A percentile compares a stretch with the other conserved stretches of the same genome.
phyloP scores from a whole-genome alignment of 1,284 basidiomycete species.

The Agaricales sp. region DNA sequence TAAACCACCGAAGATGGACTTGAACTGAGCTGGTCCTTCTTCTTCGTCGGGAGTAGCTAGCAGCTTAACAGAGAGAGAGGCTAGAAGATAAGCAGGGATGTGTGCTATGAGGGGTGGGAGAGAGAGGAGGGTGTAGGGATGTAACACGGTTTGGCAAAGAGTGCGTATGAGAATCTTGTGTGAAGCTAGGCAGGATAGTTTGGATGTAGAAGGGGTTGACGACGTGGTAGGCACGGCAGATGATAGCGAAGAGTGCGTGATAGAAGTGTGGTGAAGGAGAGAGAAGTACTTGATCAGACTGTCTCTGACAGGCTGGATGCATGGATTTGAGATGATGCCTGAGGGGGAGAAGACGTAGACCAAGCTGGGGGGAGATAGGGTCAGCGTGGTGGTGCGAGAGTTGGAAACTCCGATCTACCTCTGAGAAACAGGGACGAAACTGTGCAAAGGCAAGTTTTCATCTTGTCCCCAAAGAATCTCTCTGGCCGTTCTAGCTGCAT shows the following conservation, averaged over 20 bases:
- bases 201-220: constrained; percentile 10
- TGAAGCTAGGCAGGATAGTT: constrained; percentile 3
- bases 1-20: constrained; percentile 29
- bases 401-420: constrained; percentile 27
- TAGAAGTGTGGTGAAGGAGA: constrained; percentile 41
- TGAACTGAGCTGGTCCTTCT: constrained; percentile 31
- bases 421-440: constrained; percentile 48
- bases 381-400: constrained; percentile 7
- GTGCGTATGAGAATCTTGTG: background rate
- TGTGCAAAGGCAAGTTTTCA: constrained; percentile 33
- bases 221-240: constrained; percentile 14
- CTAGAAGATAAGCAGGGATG: constrained; percentile 25
- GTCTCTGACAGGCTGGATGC: constrained; percentile 18
- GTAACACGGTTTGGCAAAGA: background rate
- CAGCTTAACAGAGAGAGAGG: constrained; percentile 18
- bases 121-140: background rate
- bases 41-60: constrained; percentile 26
- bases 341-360: constrained; percentile 9
- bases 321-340: constrained; percentile 9
- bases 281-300: constrained; percentile 48
- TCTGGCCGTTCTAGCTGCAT: constrained; percentile 45
- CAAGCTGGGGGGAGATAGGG: constrained; percentile 6
- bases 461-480: constrained; percentile 48
- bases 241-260: constrained; percentile 41
- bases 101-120: constrained; percentile 11